phyloP scores from a whole-genome alignment of 441 rosid species.

The Croton laevigatus region DNA sequence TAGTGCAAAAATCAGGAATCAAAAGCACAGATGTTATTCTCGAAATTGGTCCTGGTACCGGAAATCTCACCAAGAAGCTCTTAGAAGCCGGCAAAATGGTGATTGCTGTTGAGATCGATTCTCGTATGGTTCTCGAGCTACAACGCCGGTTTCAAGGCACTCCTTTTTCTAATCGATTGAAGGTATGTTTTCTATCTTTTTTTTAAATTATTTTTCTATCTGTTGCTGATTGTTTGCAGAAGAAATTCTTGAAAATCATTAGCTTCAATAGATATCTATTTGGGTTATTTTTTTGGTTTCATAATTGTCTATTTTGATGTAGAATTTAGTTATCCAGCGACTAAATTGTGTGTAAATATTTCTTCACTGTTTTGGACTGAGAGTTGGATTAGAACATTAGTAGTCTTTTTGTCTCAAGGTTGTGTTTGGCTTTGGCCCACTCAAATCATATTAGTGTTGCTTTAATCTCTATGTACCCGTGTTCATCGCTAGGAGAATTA shows the following conservation, averaged over 20 bases:
- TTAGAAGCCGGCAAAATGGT: slow-evolving; percentile 80
- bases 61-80: slow-evolving; percentile 87
- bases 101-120: slow-evolving; percentile 78
- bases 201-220: not conserved
- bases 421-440: too few species aligned
- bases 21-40: slow-evolving; percentile 76
- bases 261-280: not conserved
- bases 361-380: not conserved
- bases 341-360: not conserved
- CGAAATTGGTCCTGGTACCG: slow-evolving; percentile 93
- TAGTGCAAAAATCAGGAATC: slow-evolving; percentile 84
- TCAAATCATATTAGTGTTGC: not conserved
- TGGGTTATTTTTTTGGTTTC: not conserved
- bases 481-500: not conserved
- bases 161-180: slow-evolving; percentile 49
- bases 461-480: not conserved
- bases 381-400: not conserved
- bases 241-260: not conserved
- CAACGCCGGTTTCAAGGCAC: slow-evolving; percentile 88
- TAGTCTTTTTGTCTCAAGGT: not conserved
- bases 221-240: not conserved
- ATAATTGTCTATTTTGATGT: not conserved
- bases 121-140: slow-evolving; percentile 93
- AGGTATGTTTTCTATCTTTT: slow-evolving; percentile 32
- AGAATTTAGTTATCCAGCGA: not conserved